Evolutionary conservation across 345 rosid species (phyloP), one percentile per base, ranked within the genome.

Genomic region (Bretschneidera sinensis): DNA sequence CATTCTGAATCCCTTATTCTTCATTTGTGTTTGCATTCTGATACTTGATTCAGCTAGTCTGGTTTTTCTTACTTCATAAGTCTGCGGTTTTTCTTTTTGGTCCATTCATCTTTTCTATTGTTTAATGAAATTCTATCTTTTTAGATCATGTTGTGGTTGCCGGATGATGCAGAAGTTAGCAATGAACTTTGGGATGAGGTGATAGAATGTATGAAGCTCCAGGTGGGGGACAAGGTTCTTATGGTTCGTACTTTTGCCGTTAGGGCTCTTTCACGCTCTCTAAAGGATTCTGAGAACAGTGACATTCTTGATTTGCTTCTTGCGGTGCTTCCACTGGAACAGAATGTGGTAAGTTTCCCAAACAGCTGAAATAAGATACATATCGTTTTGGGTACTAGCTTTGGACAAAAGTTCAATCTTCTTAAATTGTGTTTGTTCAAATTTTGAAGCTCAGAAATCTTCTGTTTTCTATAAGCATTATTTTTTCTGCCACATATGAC

Each of bases 241-340:
- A 66, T 74, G 28, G 78, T 86, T 24, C 91, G 97, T 56, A 71
- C 81, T 6, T 85, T 84, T 81, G 91, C 99, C 43, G 81, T 90
- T 9, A 82, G 97, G 76, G 89, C 95, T 22, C 96, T 94, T 61
- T 86, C 97, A 0, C 95, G 99, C 24, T 94, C 90, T 77, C 88
- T 65, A 18, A 84, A 83, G 24, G 99, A 90, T 70, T 61, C 92
- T 47, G 99, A 86, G 54, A 90, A 88, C 62, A 79, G 71, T 25
- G 99, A 90, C 60, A 77, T 90, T 72, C 92, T 90, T 48, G 85
- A 90, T 76, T 75, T 88, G 69, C 84, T 90, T 17, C 92, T 94
- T 24, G 88, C 81, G 64, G 76, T 74, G 67, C 87, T 86, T 71
- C 84, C 92, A 0, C 51, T 69, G 55, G 99, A 94, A 75, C 87